Conservation (phyloP, 805 yeast genomes). For the Candida easanensis region DNA sequence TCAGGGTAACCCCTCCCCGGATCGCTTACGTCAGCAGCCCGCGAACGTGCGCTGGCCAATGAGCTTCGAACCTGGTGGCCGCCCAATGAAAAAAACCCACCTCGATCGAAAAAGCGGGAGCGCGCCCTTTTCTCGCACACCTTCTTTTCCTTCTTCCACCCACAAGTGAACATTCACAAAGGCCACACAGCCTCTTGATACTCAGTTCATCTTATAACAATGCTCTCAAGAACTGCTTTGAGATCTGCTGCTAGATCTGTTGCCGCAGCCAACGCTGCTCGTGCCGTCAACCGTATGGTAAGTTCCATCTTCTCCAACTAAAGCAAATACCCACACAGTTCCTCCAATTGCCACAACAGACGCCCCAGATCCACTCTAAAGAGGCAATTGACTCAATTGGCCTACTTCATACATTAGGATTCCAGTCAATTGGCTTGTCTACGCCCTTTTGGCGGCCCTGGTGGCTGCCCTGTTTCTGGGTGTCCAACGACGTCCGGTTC, state of each 20-base stretch:
- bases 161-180: constrained; percentile 2
- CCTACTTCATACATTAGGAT: background rate
- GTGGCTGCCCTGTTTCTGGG: no score
- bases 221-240: constrained; percentile 86
- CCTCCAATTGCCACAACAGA: background rate
- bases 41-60: constrained; percentile 13
- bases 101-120: constrained; percentile 12
- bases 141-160: constrained; percentile 8
- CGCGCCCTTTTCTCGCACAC: constrained; percentile 23
- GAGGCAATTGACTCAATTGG: background rate
- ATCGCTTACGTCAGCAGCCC: constrained; percentile 1
- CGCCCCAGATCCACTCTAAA: background rate
- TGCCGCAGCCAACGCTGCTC: constrained; percentile 51
- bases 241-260: constrained; percentile 84
- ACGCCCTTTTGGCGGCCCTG: background rate
- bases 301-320: constrained; percentile 26
- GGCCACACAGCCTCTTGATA: constrained; percentile 13
- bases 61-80: constrained; percentile 12
- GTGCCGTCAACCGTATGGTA: constrained; percentile 36
- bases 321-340: background rate
- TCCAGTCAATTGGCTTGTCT: background rate
- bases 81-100: constrained; percentile 27
- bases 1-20: background rate
- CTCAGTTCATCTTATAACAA: constrained; percentile 27
- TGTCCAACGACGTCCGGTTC: no score